A percentile compares a stretch with the other conserved stretches of the same genome.
Conservation (phyloP, 768 basidiomycete genomes). For the Lactarius hengduanensis region DNA sequence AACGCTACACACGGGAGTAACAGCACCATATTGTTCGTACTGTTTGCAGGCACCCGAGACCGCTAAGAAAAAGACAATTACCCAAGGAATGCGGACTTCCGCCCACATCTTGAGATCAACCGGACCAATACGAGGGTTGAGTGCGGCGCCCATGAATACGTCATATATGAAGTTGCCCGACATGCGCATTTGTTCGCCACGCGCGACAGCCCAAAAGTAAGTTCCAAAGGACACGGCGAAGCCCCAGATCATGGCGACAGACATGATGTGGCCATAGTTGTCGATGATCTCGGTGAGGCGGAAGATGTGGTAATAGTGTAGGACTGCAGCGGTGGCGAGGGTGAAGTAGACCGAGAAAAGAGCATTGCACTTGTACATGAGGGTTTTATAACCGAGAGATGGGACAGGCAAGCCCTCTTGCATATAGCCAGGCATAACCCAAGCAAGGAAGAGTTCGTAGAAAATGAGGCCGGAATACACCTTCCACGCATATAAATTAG, state of each 20-base stretch:
- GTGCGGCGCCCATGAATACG: slow-evolving; percentile 91
- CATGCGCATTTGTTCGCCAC: slow-evolving; percentile 85
- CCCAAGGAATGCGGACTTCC: slow-evolving; percentile 96
- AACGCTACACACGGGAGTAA: slow-evolving; percentile 71
- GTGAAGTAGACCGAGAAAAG: slow-evolving; percentile 82
- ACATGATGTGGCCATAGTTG: slow-evolving; percentile 94
- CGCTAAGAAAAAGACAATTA: slow-evolving; percentile 89
- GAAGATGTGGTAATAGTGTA: slow-evolving; percentile 82
- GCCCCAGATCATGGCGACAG: slow-evolving; percentile 90
- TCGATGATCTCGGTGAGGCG: slow-evolving; percentile 93
- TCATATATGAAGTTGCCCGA: slow-evolving; percentile 95
- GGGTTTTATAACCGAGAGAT: slow-evolving; percentile 86
- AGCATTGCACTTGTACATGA: slow-evolving; percentile 98
- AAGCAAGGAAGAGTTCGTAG: slow-evolving; percentile 88
- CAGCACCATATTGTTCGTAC: slow-evolving; percentile 87
- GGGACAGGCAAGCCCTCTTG: slow-evolving; percentile 97
- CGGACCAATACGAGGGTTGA: slow-evolving; percentile 90
- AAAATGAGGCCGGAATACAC: slow-evolving; percentile 87
- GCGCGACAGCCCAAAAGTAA: slow-evolving; percentile 74
- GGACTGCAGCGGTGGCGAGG: slow-evolving; percentile 64
- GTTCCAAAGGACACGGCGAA: slow-evolving; percentile 78
- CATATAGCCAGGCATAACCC: slow-evolving; percentile 85
- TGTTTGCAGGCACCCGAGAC: slow-evolving; percentile 95
- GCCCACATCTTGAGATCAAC: slow-evolving; percentile 99
- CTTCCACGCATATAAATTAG: slow-evolving; percentile 84